These are phyloP conservation scores for Heterobasidion irregulare DNA, from an alignment of 1,284 basidiomycete genomes.

Conservation along the genomic window DNA sequence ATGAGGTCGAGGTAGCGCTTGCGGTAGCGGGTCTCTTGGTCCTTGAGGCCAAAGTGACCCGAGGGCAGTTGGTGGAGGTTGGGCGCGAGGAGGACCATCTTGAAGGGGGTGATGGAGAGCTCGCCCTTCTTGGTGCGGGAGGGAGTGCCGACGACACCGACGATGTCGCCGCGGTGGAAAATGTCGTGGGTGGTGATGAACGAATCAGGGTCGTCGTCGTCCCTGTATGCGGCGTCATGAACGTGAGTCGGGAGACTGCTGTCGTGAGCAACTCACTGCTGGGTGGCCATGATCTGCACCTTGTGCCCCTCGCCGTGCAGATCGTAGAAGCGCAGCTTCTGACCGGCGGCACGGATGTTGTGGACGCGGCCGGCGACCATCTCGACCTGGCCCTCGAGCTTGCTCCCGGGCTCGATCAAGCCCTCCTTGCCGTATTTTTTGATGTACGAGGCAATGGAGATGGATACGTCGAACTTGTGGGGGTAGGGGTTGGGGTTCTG, in stretches of 20 bases:
- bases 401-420: conserved; percentile 48
- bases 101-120: conserved; percentile 80
- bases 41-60: conserved; percentile 86
- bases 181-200: conserved; percentile 78
- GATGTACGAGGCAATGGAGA: conserved; percentile 77
- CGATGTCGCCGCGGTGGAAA: conserved; percentile 93
- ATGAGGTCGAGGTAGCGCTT: conserved; percentile 99
- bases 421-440: conserved; percentile 59
- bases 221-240: conserved; percentile 31
- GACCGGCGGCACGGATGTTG: conserved; percentile 78
- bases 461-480: conserved; percentile 94
- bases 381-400: conserved; percentile 43
- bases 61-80: conserved; percentile 95
- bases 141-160: conserved; percentile 86
- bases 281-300: conserved; percentile 92
- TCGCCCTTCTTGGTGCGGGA: conserved; percentile 96
- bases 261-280: conserved; percentile 53
- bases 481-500: conserved; percentile 93
- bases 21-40: conserved; percentile 95
- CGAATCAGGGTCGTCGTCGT: conserved; percentile 58
- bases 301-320: conserved; percentile 89
- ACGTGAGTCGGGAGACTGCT: too few relatives aligned
- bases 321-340: conserved; percentile 94
- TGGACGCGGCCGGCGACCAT: conserved; percentile 87
- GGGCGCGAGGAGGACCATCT: conserved; percentile 88